Conservation (phyloP, 768 basidiomycete genomes). For the Leccinum imitatum region DNA sequence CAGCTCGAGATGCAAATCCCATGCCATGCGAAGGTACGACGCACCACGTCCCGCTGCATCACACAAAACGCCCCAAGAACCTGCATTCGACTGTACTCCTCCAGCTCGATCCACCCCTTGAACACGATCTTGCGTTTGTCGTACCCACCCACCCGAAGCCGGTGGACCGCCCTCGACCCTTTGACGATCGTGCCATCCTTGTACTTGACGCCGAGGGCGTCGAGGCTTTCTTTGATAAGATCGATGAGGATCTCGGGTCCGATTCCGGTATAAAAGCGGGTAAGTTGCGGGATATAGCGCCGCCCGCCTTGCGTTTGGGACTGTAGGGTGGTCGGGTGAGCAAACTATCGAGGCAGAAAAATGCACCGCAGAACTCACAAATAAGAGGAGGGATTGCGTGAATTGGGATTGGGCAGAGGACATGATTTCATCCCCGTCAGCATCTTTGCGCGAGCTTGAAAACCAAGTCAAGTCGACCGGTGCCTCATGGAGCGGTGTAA, state of each 20-base stretch:
- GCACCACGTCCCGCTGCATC: conserved; percentile 67
- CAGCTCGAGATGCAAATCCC: neutral
- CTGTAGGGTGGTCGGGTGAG: conserved; percentile 36
- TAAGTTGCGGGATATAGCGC: conserved; percentile 72
- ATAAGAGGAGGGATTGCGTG: conserved; percentile 76
- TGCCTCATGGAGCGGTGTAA: neutral
- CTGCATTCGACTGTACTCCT: conserved; percentile 52
- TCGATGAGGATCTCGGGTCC: conserved; percentile 51
- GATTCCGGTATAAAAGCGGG: conserved; percentile 74
- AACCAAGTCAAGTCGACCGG: neutral
- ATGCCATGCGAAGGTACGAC: conserved; percentile 21
- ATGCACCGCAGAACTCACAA: conserved; percentile 47
- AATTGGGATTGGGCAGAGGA: conserved; percentile 67
- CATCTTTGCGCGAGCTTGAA: conserved; percentile 35
- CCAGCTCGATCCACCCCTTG: conserved; percentile 76
- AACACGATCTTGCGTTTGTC: conserved; percentile 63
- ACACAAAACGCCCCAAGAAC: conserved; percentile 62
- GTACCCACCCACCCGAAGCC: conserved; percentile 64
- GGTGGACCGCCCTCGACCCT: conserved; percentile 23
- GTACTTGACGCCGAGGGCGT: conserved; percentile 47
- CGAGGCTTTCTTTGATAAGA: conserved; percentile 56
- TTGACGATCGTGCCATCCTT: conserved; percentile 35
- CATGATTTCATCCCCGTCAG: conserved; percentile 64
- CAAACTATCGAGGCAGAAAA: neutral
- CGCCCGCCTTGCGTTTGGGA: conserved; percentile 79